These are phyloP conservation scores for Cladophialophora immunda DNA, from an alignment of 2,329 filamentous ascomycete genomes.

Conservation along the genomic window DNA sequence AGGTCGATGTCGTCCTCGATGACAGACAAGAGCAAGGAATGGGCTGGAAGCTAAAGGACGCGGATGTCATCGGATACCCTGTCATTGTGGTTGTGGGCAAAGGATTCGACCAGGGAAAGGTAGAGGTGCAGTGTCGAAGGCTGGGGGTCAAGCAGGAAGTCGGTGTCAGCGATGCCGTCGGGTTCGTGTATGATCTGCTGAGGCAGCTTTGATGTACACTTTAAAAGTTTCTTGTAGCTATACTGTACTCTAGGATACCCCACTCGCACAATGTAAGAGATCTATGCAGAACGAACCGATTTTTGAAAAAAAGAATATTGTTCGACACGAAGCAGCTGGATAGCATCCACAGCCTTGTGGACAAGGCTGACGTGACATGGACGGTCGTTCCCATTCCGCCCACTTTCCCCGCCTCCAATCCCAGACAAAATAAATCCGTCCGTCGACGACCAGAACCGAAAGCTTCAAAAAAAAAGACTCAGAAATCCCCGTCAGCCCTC, in stretches of 20 bases:
- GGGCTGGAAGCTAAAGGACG: constrained; percentile 88
- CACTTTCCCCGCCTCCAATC: neutral
- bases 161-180: constrained; percentile 57
- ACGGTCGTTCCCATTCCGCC: neutral
- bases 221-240: neutral
- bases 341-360: constrained; percentile 20
- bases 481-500: neutral
- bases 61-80: constrained; percentile 88
- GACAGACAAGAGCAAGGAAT: constrained; percentile 72
- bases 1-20: constrained; percentile 75
- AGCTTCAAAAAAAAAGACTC: neutral
- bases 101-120: constrained; percentile 66
- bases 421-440: neutral
- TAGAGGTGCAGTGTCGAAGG: constrained; percentile 81
- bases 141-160: constrained; percentile 71
- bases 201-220: constrained; percentile 56
- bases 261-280: constrained; percentile 14
- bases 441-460: neutral
- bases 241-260: constrained; percentile 28
- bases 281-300: neutral
- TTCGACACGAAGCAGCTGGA: neutral
- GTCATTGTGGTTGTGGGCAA: constrained; percentile 81
- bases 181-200: constrained; percentile 59
- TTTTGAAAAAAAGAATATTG: constrained; percentile 1
- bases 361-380: constrained; percentile 22